A percentile compares a stretch with the other conserved stretches of the same genome.
Evolutionary conservation across 352 stramenopile species (phyloP).

Genomic region (Pythium insidiosum): DNA sequence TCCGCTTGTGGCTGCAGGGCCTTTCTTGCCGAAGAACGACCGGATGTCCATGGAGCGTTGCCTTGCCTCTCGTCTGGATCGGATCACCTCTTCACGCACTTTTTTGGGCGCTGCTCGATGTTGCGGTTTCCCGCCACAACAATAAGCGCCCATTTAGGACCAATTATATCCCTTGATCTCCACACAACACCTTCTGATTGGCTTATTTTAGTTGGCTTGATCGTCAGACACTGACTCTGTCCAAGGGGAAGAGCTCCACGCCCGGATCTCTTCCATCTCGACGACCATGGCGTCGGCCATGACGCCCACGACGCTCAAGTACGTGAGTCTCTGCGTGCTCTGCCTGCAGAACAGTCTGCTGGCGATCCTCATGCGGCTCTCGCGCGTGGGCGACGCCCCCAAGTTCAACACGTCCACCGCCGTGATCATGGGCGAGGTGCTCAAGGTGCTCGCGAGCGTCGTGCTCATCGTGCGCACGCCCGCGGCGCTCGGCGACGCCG

Average conservation of each 20-base stretch:
- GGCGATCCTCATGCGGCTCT: conserved; percentile 78
- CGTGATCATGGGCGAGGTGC: conserved; percentile 60
- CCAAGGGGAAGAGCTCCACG: too few relatives aligned
- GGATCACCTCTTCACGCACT: not conserved
- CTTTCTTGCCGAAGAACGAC: conserved; percentile 71
- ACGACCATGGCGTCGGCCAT: conserved; percentile 6
- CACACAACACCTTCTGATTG: conserved; percentile 1
- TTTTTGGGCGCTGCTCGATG: not conserved
- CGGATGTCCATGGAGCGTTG: conserved; percentile 86
- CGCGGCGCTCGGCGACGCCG: conserved; percentile 8
- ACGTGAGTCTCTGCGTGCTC: conserved; percentile 65
- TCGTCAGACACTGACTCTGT: too few relatives aligned
- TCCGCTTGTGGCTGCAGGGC: conserved; percentile 2
- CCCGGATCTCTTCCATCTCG: conserved; percentile 1
- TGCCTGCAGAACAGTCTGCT: conserved; percentile 76
- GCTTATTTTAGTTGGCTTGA: conserved; percentile 1
- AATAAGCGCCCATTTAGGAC: not conserved
- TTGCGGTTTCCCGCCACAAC: conserved; percentile 17
- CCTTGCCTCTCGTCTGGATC: too few relatives aligned
- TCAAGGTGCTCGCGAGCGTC: conserved; percentile 53
- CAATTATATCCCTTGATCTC: too few relatives aligned
- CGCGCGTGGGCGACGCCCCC: conserved; percentile 51
- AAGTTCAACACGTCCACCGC: conserved; percentile 72
- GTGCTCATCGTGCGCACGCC: conserved; percentile 26
- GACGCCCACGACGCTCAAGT: conserved; percentile 55